Conservation (phyloP, 371 early-diverging fungal species). For the Thermomucor indicae-seudaticae region DNA sequence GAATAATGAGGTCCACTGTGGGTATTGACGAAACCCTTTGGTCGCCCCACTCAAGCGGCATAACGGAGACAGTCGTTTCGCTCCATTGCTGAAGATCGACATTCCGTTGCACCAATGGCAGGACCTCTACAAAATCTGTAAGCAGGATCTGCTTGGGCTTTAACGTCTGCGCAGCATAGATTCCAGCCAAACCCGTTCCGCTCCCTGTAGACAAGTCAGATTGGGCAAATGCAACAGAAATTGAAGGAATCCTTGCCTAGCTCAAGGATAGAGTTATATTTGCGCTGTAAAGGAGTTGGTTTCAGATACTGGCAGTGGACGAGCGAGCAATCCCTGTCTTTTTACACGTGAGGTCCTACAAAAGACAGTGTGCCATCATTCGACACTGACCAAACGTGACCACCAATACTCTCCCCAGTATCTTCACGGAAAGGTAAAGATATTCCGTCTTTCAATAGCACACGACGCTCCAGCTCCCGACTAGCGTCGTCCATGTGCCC, state of each 20-base stretch:
- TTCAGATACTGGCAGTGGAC: conserved; percentile 29
- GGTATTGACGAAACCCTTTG: background rate
- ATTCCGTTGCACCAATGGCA: conserved; percentile 34
- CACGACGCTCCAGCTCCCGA: no score
- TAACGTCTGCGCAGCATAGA: conserved; percentile 31
- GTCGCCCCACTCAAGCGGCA: conserved; percentile 31
- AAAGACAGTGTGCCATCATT: no score
- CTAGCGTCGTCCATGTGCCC: no score
- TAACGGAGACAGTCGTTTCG: conserved; percentile 5
- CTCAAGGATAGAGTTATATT: conserved; percentile 17
- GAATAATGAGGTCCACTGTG: conserved; percentile 25
- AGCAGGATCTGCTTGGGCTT: conserved; percentile 18
- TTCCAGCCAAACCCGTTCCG: conserved; percentile 45
- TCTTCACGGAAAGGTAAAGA: conserved; percentile 30
- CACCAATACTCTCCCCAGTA: conserved; percentile 34
- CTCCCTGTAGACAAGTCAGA: conserved; percentile 19
- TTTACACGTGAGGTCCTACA: no score
- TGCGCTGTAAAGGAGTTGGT: background rate
- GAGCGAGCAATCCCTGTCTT: conserved; percentile 47
- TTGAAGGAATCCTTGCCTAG: no score
- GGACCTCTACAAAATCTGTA: conserved; percentile 38
- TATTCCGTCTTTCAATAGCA: no score
- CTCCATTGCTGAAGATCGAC: conserved; percentile 7
- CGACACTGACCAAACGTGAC: conserved; percentile 51
- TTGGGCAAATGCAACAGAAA: no score